Base-by-base conservation (phyloP, 2,329 filamentous ascomycete genomes). In the Macrophomina phaseolina region DNA sequence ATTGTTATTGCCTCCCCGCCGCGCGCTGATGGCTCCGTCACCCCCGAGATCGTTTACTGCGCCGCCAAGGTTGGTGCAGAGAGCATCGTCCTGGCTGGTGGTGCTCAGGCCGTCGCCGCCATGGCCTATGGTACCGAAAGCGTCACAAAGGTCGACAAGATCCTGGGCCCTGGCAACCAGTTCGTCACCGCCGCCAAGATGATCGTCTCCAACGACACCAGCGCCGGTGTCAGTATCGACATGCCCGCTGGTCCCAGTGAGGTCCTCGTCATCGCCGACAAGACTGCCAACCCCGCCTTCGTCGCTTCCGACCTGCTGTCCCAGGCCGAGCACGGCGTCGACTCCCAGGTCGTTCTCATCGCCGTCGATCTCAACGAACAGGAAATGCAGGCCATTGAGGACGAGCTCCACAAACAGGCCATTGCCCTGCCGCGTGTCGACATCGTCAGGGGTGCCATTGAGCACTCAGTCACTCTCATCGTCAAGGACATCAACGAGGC, bases 121-220 rank as follows among this genome's bases (percentile, higher is more conserved):
- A 91, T 99, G 90, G 95, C 95, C 2, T 99, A 99, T 81, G 95
- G 95, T 56, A 99, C 95, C 0, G 91, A 97, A 80, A 94, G 90
- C 72, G 89, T 99, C 61, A 92, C 85, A 79, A 99, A 99, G 83
- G 95, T 99, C 7, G 95, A 99, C 85, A 99, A 99, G 87, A 97
- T 99, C 72, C 88, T 98, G 12, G 95, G 95, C 0, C 95, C 95
- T 2, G 95, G 95, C 42, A 99, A 99, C 81, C 95, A 98, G 79
- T 99, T 98, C 76, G 95, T 99, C 48, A 99, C 95, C 0, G 95
- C 95, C 0, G 95, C 92, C 63, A 99, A 99, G 87, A 99, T 99
- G 95, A 86, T 94, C 73, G 95, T 99, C 51, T 92, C 91, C 80
- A 99, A 99, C 79, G 95, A 99, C 77, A 98, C 95, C 52, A 96